Base-by-base conservation (phyloP, 2,329 filamentous ascomycete genomes). In the Stachybotrys chartarum region DNA sequence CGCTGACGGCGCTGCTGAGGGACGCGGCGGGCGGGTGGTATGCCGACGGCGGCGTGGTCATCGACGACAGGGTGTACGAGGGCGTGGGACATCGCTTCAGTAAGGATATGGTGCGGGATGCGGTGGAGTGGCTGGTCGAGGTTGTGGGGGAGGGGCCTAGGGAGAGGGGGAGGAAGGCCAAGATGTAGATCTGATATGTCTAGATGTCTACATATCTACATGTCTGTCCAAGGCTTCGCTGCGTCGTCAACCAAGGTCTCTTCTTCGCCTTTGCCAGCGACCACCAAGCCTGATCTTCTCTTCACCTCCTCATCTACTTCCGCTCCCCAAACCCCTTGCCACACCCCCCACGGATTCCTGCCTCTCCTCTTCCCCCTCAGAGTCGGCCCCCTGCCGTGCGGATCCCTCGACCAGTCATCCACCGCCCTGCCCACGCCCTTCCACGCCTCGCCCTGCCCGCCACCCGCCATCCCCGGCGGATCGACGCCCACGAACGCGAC, bases 31-130 rank as follows among this genome's bases (percentile, higher is more conserved):
- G 64, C 2, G 68, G 69, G 7, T 86, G 77, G 79, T 86, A 76
- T 57, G 73, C 76, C 3, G 80, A 85, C 17, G 75, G 81, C 0
- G 74, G 78, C 1, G 71, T 89, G 2, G 73, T 74, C 42, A 66
- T 92, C 6, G 80, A 85, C 52, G 84, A 91, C 66, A 78, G 81
- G 35, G 73, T 91, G 0, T 92, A 90, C 63, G 76, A 83, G 1
- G 85, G 81, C 0, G 77, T 85, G 1, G 86, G 87, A 0, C 90
- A 94, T 67, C 74, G 77, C n/a, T 91, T 90, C 62, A 85, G 80
- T 10, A 68, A 74, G 1, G 77, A 71, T 6, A 93, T 94, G 90
- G 77, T 84, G 31, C 71, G 72, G 58, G 86, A 88, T 64, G 80
- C 88, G 5, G 77, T 87, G 11, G 70, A 71, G 42, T 93, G 90